These are phyloP conservation scores for Kwoniella newhampshirensis DNA, from an alignment of 768 basidiomycete species.

Conservation along the genomic window DNA sequence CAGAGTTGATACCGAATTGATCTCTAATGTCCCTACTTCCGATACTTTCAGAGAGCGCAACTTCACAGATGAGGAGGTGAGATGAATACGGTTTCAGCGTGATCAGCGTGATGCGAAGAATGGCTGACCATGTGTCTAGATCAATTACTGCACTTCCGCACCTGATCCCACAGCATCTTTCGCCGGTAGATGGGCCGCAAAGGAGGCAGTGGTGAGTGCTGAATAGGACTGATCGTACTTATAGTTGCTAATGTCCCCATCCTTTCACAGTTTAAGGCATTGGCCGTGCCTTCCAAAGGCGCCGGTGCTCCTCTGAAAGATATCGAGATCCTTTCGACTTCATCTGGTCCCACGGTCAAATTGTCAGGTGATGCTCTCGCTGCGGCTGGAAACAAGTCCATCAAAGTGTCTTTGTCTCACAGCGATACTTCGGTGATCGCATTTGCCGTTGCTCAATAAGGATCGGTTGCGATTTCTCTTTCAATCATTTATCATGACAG, in stretches of 20 bases:
- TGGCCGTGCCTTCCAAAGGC: conserved; percentile 84
- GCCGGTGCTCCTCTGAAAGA: conserved; percentile 94
- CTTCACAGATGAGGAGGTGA: conserved; percentile 78
- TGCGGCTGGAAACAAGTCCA: conserved; percentile 70
- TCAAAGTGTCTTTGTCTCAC: conserved; percentile 87
- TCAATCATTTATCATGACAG: no score
- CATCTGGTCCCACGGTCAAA: conserved; percentile 69
- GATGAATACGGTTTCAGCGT: neutral
- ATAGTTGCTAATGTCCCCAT: neutral
- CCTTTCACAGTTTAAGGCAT: conserved; percentile 76
- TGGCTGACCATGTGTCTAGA: conserved; percentile 40
- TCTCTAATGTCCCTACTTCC: conserved; percentile 88
- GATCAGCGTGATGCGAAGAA: no score
- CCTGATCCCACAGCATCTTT: conserved; percentile 85
- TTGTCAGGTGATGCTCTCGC: conserved; percentile 63
- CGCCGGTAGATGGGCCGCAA: conserved; percentile 94
- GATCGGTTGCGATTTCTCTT: no score
- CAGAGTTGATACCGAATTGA: conserved; percentile 67
- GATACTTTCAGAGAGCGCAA: conserved; percentile 84
- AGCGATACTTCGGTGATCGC: conserved; percentile 69
- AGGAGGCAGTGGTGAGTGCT: conserved; percentile 70
- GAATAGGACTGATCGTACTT: no score
- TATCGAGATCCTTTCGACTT: conserved; percentile 81
- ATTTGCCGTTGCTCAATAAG: conserved; percentile 52
- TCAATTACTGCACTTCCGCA: conserved; percentile 79